A percentile compares a stretch with the other conserved stretches of the same genome.
phyloP scores from a whole-genome alignment of 1,284 basidiomycete genomes.

The Sporisorium reilianum region DNA sequence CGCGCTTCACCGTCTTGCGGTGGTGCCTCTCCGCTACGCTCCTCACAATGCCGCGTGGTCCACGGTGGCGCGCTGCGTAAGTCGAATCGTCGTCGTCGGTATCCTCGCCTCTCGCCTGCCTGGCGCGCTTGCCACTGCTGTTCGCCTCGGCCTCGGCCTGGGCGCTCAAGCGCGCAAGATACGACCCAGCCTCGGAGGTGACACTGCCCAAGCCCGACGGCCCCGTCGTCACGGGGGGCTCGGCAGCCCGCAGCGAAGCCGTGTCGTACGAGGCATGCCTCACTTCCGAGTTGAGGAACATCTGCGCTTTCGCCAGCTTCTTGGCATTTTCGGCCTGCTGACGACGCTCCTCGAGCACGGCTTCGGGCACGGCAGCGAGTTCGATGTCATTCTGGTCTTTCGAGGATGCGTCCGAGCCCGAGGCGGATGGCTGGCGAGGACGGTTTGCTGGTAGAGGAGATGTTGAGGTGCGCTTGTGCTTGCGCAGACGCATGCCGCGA shows the following conservation, averaged over 20 bases:
- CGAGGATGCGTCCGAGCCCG: slow-evolving; percentile 21
- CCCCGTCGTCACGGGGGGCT: background rate
- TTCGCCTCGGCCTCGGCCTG: slow-evolving; percentile 25
- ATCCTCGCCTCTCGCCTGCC: background rate
- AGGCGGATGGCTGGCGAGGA: slow-evolving; percentile 14
- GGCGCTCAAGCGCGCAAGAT: slow-evolving; percentile 27
- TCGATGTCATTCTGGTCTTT: slow-evolving; percentile 13
- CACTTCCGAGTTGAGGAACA: slow-evolving; percentile 37
- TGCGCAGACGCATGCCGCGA: slow-evolving; percentile 38
- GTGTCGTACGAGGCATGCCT: slow-evolving; percentile 15
- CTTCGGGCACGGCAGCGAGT: slow-evolving; percentile 2
- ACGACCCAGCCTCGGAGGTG: slow-evolving; percentile 29
- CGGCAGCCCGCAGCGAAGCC: background rate
- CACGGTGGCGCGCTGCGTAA: slow-evolving; percentile 3
- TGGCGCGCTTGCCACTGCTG: slow-evolving; percentile 4
- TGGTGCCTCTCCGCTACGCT: slow-evolving; percentile 36
- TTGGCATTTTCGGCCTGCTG: slow-evolving; percentile 18
- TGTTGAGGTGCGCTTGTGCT: slow-evolving; percentile 11
- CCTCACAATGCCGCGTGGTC: slow-evolving; percentile 23
- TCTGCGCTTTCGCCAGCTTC: slow-evolving; percentile 34
- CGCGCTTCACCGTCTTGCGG: slow-evolving; percentile 25
- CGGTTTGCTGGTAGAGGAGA: background rate
- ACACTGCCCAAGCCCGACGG: slow-evolving; percentile 22
- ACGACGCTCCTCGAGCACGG: slow-evolving; percentile 16
- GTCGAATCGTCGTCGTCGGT: slow-evolving; percentile 25